Conservation (phyloP, 208 protist species). For the Acanthamoeba triangularis region DNA sequence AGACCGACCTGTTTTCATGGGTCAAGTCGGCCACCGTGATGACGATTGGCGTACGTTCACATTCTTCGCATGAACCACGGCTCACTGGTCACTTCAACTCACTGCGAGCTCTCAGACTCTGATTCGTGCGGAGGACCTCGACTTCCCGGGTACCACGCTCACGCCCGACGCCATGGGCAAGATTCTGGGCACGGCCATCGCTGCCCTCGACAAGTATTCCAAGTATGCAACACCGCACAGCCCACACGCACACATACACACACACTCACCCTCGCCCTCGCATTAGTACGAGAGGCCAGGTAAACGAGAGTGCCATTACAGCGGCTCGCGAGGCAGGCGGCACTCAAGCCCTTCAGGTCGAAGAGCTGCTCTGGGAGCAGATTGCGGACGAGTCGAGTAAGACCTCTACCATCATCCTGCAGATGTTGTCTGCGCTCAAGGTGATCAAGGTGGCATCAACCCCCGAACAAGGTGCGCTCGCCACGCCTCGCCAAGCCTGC, state of each 20-base stretch:
- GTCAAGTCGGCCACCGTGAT: constrained; percentile 38
- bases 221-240: neutral
- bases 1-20: neutral
- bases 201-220: neutral
- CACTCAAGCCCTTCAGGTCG: constrained; percentile 38
- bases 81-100: neutral
- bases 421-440: neutral
- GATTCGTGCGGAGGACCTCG: neutral
- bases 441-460: constrained; percentile 25
- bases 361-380: constrained; percentile 46
- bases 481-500: neutral
- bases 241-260: too few relatives aligned
- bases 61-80: too few relatives aligned
- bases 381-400: neutral
- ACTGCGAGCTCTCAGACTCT: neutral
- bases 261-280: neutral
- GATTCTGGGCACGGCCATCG: constrained; percentile 16
- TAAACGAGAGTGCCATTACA: constrained; percentile 10
- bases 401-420: neutral
- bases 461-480: neutral
- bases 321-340: constrained; percentile 3
- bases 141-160: constrained; percentile 16
- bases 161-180: constrained; percentile 40
- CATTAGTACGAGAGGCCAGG: neutral
- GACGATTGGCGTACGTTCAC: constrained; percentile 22